These are phyloP conservation scores for Zychaea mexicana DNA, from an alignment of 371 early-diverging fungal species.

Conservation along the genomic window DNA sequence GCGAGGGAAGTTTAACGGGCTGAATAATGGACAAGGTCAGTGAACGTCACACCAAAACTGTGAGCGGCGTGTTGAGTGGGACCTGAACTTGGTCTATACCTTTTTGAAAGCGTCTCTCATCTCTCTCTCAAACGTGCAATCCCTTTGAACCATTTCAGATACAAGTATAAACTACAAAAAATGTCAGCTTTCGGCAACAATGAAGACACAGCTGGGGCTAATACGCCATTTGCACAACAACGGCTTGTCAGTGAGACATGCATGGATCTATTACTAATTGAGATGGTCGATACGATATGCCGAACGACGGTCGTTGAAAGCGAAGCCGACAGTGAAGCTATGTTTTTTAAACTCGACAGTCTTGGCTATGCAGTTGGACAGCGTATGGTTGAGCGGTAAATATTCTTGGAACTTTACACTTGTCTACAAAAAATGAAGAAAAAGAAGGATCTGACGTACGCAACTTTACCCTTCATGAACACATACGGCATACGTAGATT, in stretches of 20 bases:
- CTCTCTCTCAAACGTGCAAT: neutral
- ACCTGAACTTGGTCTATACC: too few relatives aligned
- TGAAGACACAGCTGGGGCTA: constrained; percentile 5
- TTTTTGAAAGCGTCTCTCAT: neutral
- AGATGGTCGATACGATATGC: constrained; percentile 76
- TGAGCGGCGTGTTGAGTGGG: neutral
- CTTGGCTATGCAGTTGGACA: constrained; percentile 91
- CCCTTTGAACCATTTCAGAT: neutral
- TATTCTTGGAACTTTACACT: too few relatives aligned
- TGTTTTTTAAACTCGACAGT: constrained; percentile 84
- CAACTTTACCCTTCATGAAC: too few relatives aligned
- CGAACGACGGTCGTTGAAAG: constrained; percentile 59
- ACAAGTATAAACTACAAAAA: too few relatives aligned
- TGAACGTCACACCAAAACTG: neutral
- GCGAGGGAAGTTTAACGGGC: too few relatives aligned
- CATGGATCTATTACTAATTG: constrained; percentile 78
- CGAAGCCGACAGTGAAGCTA: constrained; percentile 76
- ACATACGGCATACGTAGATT: constrained; percentile 52
- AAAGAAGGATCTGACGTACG: too few relatives aligned
- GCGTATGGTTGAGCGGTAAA: constrained; percentile 82
- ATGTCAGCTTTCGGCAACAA: constrained; percentile 19
- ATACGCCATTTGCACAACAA: constrained; percentile 17
- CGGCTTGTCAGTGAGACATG: constrained; percentile 63
- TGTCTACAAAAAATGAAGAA: too few relatives aligned
- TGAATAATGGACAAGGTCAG: too few relatives aligned